Evolutionary conservation across 2,329 filamentous ascomycete genomes (phyloP), one percentile per base, ranked within the genome.

Genomic region (Fusarium sarcochroum): DNA sequence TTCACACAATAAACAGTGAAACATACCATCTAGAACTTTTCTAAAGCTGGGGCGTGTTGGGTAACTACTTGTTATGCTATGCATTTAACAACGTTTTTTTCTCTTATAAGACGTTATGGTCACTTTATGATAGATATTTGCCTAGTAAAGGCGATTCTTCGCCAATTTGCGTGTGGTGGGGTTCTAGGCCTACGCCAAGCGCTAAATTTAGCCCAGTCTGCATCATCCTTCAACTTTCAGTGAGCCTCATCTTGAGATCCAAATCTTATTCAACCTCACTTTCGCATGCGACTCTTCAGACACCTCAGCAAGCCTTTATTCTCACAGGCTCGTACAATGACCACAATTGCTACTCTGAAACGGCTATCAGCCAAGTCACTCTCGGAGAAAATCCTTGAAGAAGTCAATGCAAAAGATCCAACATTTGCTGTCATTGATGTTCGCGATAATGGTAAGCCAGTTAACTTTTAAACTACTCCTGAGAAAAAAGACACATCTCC

Each of bases 361-460:
- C 89, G 88, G 76, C 90, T 97, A 73, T 86, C 87, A 11, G 89
- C 90, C 35, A 84, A 91, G 67, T 81, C 85, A n/a, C 89, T 97
- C 52, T 89, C 91, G 0, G 80, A 87, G 20, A 83, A 89, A 50
- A 85, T 95, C 17, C 84, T 90, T 23, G 82, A 84, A 15, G 81
- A 84, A 71, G 79, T 73, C 35, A 75, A 82, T 52, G 72, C 75
- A 30, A 69, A 76, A 50, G 77, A 82, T 60, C 80, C 78, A 58
- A 81, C 78, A 74, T 85, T 94, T 58, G 93, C 93, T 11, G 84
- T 98, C 37, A 87, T 98, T 60, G 96, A 98, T 78, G 96, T 98
- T 9, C 90, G 96, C 59, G 96, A 98, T 78, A 89, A 90, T 70
- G 91, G 91, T 92, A 79, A 55, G 68, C 42, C 30, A 45, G 23